Percentiles rank a stretch among this genome's conserved stretches.
Conservation (phyloP, 1,284 basidiomycete species). For the Cutaneotrichosporon mucoides region DNA sequence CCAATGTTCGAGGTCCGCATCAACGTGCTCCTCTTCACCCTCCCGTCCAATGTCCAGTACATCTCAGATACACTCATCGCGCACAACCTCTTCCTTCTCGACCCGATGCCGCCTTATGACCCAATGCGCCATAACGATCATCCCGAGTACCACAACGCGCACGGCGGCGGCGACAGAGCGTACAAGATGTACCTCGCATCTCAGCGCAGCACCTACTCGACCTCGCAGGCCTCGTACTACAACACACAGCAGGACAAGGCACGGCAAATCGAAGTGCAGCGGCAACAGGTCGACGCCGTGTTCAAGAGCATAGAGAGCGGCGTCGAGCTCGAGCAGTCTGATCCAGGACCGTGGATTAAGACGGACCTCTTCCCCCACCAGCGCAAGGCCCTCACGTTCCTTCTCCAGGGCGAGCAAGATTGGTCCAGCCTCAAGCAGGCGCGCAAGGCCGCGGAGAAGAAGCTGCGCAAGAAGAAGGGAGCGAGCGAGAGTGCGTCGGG, state of each 20-base stretch:
- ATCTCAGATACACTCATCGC: slow-evolving; percentile 71
- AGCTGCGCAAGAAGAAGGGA: slow-evolving; percentile 21
- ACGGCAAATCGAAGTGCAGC: slow-evolving; percentile 84
- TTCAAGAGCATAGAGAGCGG: slow-evolving; percentile 84
- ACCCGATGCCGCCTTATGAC: slow-evolving; percentile 61
- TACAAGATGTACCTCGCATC: slow-evolving; percentile 21
- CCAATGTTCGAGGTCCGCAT: slow-evolving; percentile 54
- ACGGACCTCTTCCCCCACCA: slow-evolving; percentile 96
- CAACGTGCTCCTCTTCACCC: slow-evolving; percentile 83
- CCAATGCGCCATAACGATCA: slow-evolving; percentile 58
- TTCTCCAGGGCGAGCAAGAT: slow-evolving; percentile 78
- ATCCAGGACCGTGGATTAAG: slow-evolving; percentile 78
- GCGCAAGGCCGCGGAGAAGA: slow-evolving; percentile 32
- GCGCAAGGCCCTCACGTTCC: slow-evolving; percentile 93
- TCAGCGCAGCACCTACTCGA: slow-evolving; percentile 11
- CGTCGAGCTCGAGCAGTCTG: slow-evolving; percentile 78
- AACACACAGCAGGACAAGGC: slow-evolving; percentile 53
- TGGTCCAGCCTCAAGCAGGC: slow-evolving; percentile 38
- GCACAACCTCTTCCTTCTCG: slow-evolving; percentile 68
- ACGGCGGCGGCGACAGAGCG: slow-evolving; percentile 52
- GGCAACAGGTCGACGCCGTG: slow-evolving; percentile 87
- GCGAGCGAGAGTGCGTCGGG: slow-evolving; percentile 15
- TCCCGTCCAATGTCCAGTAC: slow-evolving; percentile 79
- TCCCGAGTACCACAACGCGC: slow-evolving; percentile 77
- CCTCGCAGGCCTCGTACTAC: not conserved